Evolutionary conservation across 1,139 yeast species (phyloP), one percentile per base, ranked within the genome.

Genomic region (Yamadazyma sp.): DNA sequence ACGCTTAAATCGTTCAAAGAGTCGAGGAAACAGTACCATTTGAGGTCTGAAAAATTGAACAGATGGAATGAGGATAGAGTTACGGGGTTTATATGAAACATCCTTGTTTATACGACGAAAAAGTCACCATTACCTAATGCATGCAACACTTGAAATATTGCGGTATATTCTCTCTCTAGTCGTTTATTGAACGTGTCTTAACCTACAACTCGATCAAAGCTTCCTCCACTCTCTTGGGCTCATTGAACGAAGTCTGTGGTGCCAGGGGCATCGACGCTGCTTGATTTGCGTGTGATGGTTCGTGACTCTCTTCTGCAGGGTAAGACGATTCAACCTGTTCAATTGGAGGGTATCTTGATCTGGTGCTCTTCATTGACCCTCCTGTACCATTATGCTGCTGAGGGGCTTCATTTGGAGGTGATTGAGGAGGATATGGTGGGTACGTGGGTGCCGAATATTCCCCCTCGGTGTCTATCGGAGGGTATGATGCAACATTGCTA

Each of bases 11-110:
- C 59, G 11, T 84, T 81, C 51, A 65, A 71, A 38, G 49, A 48
- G 9, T 68, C 68, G 39, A 56, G 88, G 25, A 74, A 73, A 45
- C 47, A 53, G 28, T 80, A 72, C 44, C 85, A 84, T 57, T 54
- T 76, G 40, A 61, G 83, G 27, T 66, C 64, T 43, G 89, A 83
- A 56, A 76, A 81, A 50, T 57, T 79, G 45, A 73, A 75, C 47
- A 62, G 91, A 35, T 73, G 86, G 75, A 68, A 75, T 39, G 89
- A 83, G 53, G 87, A 82, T 46, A 61, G 91, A 40, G 83, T 83
- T 0, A 76, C 79, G 23, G 86, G 85, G 11, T 58, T 66, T 38
- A 46, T 59, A 32, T 62, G 22, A 20, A 6, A 20, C 8, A n/a
- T n/a, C n/a, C n/a, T n/a, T n/a, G n/a, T n/a, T n/a, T n/a, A n/a